Percentiles rank a stretch among this genome's conserved stretches.
phyloP scores from a whole-genome alignment of 306 rosid genomes.

The Senna tora region DNA sequence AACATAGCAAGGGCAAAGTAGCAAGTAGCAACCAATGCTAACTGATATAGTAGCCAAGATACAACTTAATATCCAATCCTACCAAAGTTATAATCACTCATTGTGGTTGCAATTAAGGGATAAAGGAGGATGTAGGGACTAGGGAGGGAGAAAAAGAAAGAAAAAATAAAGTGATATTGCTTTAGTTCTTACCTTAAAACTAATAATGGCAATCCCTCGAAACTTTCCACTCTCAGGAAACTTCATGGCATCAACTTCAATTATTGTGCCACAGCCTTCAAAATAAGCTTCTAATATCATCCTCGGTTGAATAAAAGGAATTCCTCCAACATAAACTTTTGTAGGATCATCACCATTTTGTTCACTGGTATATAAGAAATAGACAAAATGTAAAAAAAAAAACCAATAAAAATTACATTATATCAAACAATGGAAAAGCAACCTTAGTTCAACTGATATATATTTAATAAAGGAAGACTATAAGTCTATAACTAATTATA shows the following conservation, averaged over 20 bases:
- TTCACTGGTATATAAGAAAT: conserved; percentile 51
- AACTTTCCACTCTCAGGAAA: conserved; percentile 95
- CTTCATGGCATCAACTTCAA: conserved; percentile 84
- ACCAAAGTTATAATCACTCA: not conserved
- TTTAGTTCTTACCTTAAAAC: conserved; percentile 69
- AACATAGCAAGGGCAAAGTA: not conserved
- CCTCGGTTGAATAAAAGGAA: conserved; percentile 91
- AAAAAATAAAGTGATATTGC: not conserved
- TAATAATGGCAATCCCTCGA: conserved; percentile 88
- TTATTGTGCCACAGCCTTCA: conserved; percentile 86
- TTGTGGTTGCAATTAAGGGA: not conserved
- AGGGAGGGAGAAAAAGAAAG: not conserved
- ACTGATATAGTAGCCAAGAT: conserved; percentile 8
- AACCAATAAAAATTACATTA: conserved; percentile 9
- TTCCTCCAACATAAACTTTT: conserved; percentile 94
- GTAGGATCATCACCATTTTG: conserved; percentile 47
- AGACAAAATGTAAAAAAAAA: conserved; percentile 17
- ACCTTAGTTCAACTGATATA: conserved; percentile 15
- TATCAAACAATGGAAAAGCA: not conserved
- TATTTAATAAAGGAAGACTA: no score
- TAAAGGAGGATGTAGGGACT: not conserved
- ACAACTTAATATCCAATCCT: conserved; percentile 19
- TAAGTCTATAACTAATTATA: no score
- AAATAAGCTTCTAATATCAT: conserved; percentile 87
- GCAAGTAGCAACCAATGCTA: conserved; percentile 21